phyloP scores from a whole-genome alignment of 2,329 filamentous ascomycete genomes.

The Leptographium galeiforme region DNA sequence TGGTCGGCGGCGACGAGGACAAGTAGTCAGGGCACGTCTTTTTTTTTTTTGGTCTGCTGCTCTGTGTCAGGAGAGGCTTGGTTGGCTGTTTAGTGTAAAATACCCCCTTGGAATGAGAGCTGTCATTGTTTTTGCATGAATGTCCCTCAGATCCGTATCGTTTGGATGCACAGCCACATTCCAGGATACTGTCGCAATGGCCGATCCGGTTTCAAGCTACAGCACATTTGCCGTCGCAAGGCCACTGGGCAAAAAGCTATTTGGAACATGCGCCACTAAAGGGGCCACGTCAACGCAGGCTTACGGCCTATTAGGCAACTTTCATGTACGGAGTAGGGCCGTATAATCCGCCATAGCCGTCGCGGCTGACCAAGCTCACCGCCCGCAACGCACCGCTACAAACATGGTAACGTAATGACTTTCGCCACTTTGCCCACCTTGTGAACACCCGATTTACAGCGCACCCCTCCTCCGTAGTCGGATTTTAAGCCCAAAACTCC shows the following conservation, averaged over 20 bases:
- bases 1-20: constrained; percentile 14
- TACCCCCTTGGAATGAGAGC: constrained; percentile 1
- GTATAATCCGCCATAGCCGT: no score
- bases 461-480: neutral
- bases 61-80: neutral
- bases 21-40: neutral
- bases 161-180: no score
- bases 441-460: neutral
- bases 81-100: neutral
- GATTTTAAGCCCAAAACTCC: neutral
- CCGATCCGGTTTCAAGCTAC: no score
- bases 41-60: neutral
- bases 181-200: no score
- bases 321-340: no score
- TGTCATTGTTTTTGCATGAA: neutral
- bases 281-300: no score
- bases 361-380: no score
- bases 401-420: neutral
- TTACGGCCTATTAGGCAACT: no score
- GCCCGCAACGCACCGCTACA: no score
- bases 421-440: neutral
- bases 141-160: neutral
- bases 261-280: no score
- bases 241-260: no score
- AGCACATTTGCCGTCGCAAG: no score